phyloP scores from a whole-genome alignment of 2,329 filamentous ascomycete species.

The Fusarium longipes region DNA sequence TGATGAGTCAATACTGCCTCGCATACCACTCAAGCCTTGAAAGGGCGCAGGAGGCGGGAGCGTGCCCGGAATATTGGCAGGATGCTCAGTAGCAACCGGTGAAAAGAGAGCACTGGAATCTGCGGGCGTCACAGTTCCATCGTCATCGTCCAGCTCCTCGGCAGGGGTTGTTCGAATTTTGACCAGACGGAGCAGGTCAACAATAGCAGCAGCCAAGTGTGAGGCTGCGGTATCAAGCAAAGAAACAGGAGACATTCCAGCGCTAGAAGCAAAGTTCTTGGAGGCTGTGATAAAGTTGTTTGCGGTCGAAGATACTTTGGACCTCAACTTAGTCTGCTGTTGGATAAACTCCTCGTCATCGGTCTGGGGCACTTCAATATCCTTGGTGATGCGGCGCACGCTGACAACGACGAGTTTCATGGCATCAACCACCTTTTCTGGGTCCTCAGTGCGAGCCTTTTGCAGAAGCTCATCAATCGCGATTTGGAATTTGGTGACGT shows the following conservation, averaged over 20 bases:
- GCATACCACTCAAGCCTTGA: slow-evolving; percentile 65
- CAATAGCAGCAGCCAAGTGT: slow-evolving; percentile 84
- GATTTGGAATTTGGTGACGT: slow-evolving; percentile 95
- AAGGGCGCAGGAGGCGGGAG: slow-evolving; percentile 66
- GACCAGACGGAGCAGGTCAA: slow-evolving; percentile 84
- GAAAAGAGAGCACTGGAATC: slow-evolving; percentile 78
- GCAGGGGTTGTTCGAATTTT: slow-evolving; percentile 83
- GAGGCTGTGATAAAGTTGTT: slow-evolving; percentile 96
- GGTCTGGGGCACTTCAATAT: slow-evolving; percentile 71
- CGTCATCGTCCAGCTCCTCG: slow-evolving; percentile 81
- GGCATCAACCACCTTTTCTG: slow-evolving; percentile 80
- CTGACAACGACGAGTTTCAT: slow-evolving; percentile 88
- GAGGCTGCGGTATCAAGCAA: slow-evolving; percentile 92
- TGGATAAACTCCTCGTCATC: slow-evolving; percentile 66
- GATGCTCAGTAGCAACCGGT: slow-evolving; percentile 59
- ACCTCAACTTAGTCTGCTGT: slow-evolving; percentile 77
- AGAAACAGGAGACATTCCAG: slow-evolving; percentile 91
- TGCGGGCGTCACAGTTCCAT: slow-evolving; percentile 72
- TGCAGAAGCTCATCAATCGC: slow-evolving; percentile 91
- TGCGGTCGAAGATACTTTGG: slow-evolving; percentile 88
- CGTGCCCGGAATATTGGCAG: slow-evolving; percentile 51
- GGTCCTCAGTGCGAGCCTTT: slow-evolving; percentile 77
- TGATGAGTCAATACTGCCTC: slow-evolving; percentile 75
- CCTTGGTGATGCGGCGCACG: slow-evolving; percentile 86
- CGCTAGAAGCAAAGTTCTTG: slow-evolving; percentile 87